Base-by-base conservation (phyloP, 2,329 filamentous ascomycete genomes). In the Plectosphaerella cucumerina region DNA sequence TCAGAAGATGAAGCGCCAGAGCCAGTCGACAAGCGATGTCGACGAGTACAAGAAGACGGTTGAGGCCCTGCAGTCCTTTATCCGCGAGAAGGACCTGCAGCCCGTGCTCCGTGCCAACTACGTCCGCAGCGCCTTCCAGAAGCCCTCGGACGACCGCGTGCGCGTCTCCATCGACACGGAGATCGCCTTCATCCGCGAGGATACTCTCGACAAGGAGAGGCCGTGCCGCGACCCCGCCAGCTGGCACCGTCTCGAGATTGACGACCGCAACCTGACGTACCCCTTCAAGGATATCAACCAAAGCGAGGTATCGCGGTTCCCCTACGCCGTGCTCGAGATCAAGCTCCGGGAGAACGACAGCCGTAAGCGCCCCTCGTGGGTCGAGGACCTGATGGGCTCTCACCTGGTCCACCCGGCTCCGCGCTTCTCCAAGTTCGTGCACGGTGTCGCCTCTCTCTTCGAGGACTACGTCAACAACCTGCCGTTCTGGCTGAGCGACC, bases 401-500 rank as follows among this genome's bases (percentile, higher is more conserved):
- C 93, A 99, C 68, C 80, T 99, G 5, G 89, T 99, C 56, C 91
- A 96, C 65, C 85, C 91, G 44, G 86, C 89, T 0, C 90, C 92
- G 2, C 84, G 88, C 47, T 99, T 99, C 72, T 97, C 91, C 61
- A 99, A 99, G 68, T 99, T 97, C 60, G 88, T 96, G 3, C 93
- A 99, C 62, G 94, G 94, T 54, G 86, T 95, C 5, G 92, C 93
- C 8, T 86, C 87, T 37, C 78, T 99, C 2, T 97, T 97, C 59
- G 94, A 97, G 62, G 90, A 99, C 68, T 84, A 96, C 63, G 92
- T 99, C 67, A 97, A 97, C 71, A 92, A 84, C 56, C 85, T 97
- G 62, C 94, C 94, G 14, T 97, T 97, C 74, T 99, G 94, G 94
- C 81, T 97, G 33, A 87, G 87, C 61, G 89, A 96, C 56, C 78